These are phyloP conservation scores for Fusarium clavum DNA, from an alignment of 2,329 filamentous ascomycete genomes.

Conservation along the genomic window DNA sequence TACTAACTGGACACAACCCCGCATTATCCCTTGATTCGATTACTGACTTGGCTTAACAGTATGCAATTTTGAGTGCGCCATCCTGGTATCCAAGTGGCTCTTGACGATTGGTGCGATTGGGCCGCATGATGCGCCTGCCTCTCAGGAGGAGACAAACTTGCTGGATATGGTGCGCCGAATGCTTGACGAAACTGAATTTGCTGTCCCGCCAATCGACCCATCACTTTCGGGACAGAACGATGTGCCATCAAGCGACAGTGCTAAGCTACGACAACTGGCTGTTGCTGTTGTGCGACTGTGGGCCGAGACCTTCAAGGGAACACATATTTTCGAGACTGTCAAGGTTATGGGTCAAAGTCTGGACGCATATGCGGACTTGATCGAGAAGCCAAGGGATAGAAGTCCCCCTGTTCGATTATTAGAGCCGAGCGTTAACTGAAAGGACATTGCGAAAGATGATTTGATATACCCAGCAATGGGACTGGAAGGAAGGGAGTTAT, in stretches of 20 bases:
- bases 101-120: constrained; percentile 66
- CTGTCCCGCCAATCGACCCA: constrained; percentile 66
- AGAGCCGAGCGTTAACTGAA: constrained; percentile 40
- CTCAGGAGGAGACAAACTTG: constrained; percentile 65
- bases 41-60: constrained; percentile 51
- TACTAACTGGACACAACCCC: constrained; percentile 22
- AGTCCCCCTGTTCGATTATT: constrained; percentile 47
- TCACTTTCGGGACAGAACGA: constrained; percentile 62
- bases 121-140: constrained; percentile 61
- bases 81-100: constrained; percentile 71
- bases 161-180: constrained; percentile 68
- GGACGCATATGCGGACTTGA: constrained; percentile 67
- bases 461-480: background rate
- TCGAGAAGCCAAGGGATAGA: constrained; percentile 66
- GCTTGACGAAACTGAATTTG: constrained; percentile 72
- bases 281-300: constrained; percentile 69
- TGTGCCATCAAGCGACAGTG: constrained; percentile 59
- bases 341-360: constrained; percentile 68
- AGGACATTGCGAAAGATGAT: background rate
- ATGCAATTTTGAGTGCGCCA: constrained; percentile 71
- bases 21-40: background rate
- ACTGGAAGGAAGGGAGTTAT: background rate
- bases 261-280: constrained; percentile 66
- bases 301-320: constrained; percentile 71
- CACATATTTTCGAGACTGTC: constrained; percentile 70